phyloP scores from a whole-genome alignment of 2,329 filamentous ascomycete genomes.

The Nothopassalora personata region DNA sequence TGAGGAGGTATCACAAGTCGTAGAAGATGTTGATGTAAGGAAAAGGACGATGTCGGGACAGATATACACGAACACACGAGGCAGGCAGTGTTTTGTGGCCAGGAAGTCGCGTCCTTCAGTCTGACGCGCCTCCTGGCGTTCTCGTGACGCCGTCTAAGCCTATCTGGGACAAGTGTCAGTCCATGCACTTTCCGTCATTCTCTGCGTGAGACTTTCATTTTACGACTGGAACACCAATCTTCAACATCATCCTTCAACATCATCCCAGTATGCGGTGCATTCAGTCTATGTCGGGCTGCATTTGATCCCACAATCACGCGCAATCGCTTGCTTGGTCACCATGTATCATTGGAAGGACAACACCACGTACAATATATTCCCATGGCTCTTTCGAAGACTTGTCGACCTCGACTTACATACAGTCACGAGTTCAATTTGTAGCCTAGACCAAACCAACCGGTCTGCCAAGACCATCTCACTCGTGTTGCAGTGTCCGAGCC shows the following conservation, averaged over 20 bases:
- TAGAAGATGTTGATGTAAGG: slow-evolving; percentile 11
- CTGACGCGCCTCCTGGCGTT: background rate
- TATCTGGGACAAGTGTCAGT: background rate
- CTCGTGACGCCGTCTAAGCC: background rate
- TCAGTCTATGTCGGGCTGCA: background rate
- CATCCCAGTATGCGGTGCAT: background rate
- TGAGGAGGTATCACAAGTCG: slow-evolving; percentile 5
- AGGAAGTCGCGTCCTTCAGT: background rate
- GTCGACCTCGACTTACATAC: slow-evolving; percentile 58
- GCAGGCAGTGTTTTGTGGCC: slow-evolving; percentile 1
- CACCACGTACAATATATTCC: background rate
- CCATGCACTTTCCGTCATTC: background rate
- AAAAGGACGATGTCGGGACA: slow-evolving; percentile 10
- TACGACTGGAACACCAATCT: background rate
- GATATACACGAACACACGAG: slow-evolving; percentile 7
- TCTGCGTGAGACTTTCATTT: background rate
- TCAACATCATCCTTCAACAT: background rate
- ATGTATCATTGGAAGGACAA: background rate
- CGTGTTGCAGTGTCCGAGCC: slow-evolving; percentile 84
- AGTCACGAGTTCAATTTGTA: slow-evolving; percentile 82
- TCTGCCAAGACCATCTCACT: slow-evolving; percentile 84
- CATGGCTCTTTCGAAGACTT: slow-evolving; percentile 91
- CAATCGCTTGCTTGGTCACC: background rate
- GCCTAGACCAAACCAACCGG: slow-evolving; percentile 73
- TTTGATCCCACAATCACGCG: background rate